phyloP scores from a whole-genome alignment of 2,329 filamentous ascomycete species.

The Cladosporium sp. region DNA sequence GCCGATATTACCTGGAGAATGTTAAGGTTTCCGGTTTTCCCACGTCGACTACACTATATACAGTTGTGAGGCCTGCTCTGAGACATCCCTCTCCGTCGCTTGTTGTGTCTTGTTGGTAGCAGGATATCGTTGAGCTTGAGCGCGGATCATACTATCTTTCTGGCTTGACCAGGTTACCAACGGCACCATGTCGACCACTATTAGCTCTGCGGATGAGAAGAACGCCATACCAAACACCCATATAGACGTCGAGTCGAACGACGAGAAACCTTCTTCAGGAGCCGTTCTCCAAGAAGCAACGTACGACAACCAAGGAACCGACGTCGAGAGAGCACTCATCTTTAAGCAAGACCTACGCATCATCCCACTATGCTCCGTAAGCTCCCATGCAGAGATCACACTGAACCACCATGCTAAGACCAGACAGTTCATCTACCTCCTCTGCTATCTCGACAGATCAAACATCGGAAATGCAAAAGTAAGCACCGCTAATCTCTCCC shows the following conservation, averaged over 20 bases:
- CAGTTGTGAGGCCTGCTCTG: neutral
- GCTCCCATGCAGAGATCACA: neutral
- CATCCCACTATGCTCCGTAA: conserved; percentile 55
- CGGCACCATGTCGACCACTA: neutral
- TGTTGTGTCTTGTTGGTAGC: neutral
- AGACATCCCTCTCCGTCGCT: neutral
- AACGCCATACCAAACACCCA: neutral
- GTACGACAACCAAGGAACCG: neutral
- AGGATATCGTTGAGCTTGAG: neutral
- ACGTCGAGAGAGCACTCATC: conserved; percentile 15
- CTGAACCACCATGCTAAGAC: neutral
- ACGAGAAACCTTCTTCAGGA: neutral
- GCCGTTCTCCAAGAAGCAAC: neutral
- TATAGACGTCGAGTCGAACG: conserved; percentile 4
- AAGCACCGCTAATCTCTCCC: neutral
- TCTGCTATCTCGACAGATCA: conserved; percentile 64
- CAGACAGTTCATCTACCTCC: conserved; percentile 52
- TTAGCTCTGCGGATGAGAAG: neutral
- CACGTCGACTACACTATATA: neutral
- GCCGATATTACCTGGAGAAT: neutral
- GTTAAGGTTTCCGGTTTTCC: neutral
- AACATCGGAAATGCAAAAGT: conserved; percentile 48
- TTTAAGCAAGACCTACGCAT: conserved; percentile 56
- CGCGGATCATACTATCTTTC: neutral
- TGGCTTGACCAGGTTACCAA: neutral